Conservation (phyloP, 1,139 yeast species). For the Pichia sp. region DNA sequence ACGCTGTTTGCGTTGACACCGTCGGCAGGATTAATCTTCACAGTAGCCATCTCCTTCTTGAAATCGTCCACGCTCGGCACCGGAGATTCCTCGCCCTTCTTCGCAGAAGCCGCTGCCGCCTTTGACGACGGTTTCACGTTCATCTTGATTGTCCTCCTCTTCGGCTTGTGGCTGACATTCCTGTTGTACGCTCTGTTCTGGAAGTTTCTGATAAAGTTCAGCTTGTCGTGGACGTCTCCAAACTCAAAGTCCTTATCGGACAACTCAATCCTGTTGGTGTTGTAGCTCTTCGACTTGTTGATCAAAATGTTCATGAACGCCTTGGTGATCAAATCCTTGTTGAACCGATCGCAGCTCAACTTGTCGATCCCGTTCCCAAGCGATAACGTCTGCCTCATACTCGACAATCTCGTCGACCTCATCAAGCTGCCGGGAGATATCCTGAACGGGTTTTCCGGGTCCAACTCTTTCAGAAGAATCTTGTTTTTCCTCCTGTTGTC, state of each 20-base stretch:
- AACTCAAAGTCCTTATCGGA: constrained; percentile 26
- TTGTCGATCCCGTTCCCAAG: constrained; percentile 37
- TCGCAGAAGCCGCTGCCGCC: neutral
- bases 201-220: constrained; percentile 45
- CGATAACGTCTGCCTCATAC: constrained; percentile 75
- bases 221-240: constrained; percentile 29
- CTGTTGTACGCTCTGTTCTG: constrained; percentile 44
- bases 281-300: constrained; percentile 22
- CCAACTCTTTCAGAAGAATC: constrained; percentile 45
- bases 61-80: neutral
- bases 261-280: constrained; percentile 26
- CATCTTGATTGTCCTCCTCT: constrained; percentile 46
- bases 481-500: constrained; percentile 28
- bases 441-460: constrained; percentile 52
- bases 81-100: neutral
- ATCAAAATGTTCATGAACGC: constrained; percentile 29
- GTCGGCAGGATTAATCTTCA: neutral
- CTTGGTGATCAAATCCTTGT: constrained; percentile 31
- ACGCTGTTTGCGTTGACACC: neutral
- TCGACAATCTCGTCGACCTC: constrained; percentile 64
- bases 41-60: neutral
- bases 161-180: constrained; percentile 36
- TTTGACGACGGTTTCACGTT: constrained; percentile 14
- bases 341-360: constrained; percentile 32
- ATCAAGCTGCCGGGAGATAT: constrained; percentile 64